A percentile compares a stretch with the other conserved stretches of the same genome.
These are phyloP conservation scores for Phoma sp. DNA, from an alignment of 2,329 filamentous ascomycete genomes.

Conservation along the genomic window DNA sequence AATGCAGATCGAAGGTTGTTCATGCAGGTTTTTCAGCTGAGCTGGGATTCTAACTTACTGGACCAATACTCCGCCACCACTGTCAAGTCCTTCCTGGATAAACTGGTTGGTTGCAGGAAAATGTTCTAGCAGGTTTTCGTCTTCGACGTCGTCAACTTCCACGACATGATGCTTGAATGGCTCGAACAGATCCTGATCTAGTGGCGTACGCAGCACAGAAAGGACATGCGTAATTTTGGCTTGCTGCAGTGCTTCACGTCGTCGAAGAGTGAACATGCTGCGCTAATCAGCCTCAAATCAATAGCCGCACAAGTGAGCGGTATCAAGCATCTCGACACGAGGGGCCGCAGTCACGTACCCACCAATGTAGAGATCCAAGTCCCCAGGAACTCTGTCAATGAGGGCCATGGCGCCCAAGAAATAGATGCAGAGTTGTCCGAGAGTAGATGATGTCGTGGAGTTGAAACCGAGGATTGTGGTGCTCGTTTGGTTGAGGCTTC, in stretches of 20 bases:
- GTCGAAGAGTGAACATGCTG: slow-evolving; percentile 81
- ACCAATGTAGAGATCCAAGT: slow-evolving; percentile 78
- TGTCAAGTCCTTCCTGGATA: slow-evolving; percentile 77
- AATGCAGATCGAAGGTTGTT: slow-evolving; percentile 40
- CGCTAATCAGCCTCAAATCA: slow-evolving; percentile 34
- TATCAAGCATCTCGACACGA: slow-evolving; percentile 26
- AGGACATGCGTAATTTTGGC: slow-evolving; percentile 87
- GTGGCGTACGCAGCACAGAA: slow-evolving; percentile 75
- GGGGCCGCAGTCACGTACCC: slow-evolving; percentile 64
- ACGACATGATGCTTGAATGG: slow-evolving; percentile 77
- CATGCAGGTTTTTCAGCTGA: slow-evolving; percentile 45
- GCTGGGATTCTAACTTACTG: slow-evolving; percentile 68
- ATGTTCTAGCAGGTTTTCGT: slow-evolving; percentile 84
- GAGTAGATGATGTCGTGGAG: slow-evolving; percentile 26
- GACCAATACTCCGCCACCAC: slow-evolving; percentile 68
- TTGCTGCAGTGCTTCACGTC: slow-evolving; percentile 72
- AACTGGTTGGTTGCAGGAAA: slow-evolving; percentile 81
- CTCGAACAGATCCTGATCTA: slow-evolving; percentile 64
- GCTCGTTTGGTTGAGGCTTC: slow-evolving; percentile 23
- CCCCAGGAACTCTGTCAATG: slow-evolving; percentile 72
- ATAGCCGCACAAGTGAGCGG: slow-evolving; percentile 18
- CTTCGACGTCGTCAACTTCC: slow-evolving; percentile 88
- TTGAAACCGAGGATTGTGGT: slow-evolving; percentile 20
- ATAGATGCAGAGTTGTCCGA: slow-evolving; percentile 15
- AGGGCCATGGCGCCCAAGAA: slow-evolving; percentile 57